A percentile compares a stretch with the other conserved stretches of the same genome.
Conservation (phyloP, 148 eudicot genomes). For the Amaranthus cruentus region DNA sequence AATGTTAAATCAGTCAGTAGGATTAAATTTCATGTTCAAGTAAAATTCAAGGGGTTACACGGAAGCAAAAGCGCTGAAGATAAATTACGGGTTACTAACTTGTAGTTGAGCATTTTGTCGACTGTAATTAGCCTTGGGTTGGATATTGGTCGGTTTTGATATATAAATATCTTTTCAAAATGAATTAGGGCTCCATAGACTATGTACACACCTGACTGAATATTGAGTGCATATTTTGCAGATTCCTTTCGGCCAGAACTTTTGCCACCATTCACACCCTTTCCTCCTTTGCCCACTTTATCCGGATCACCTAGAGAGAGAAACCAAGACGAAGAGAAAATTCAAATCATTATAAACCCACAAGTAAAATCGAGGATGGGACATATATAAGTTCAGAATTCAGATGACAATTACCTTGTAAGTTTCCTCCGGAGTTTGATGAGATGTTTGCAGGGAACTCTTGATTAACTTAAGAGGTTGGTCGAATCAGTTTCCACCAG, state of each 20-base stretch:
- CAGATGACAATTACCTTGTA: constrained; percentile 19
- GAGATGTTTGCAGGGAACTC: constrained; percentile 15
- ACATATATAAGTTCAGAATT: constrained; percentile 4
- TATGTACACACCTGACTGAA: constrained; percentile 52
- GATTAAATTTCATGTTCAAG: too few relatives aligned
- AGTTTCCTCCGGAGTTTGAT: constrained; percentile 47
- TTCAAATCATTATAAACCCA: not conserved
- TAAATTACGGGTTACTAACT: too few relatives aligned
- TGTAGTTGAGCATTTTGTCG: too few relatives aligned
- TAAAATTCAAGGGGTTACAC: too few relatives aligned
- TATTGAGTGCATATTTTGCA: constrained; percentile 38
- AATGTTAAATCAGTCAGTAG: too few relatives aligned
- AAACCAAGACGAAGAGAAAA: constrained; percentile 2
- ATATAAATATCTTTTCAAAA: too few relatives aligned
- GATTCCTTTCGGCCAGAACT: constrained; percentile 38
- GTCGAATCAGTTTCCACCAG: constrained; percentile 6
- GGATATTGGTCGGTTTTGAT: too few relatives aligned
- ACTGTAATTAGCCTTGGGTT: too few relatives aligned
- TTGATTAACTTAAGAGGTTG: not conserved
- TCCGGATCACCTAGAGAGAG: constrained; percentile 28
- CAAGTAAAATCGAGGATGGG: not conserved
- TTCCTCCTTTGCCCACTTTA: constrained; percentile 64
- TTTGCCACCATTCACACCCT: constrained; percentile 44
- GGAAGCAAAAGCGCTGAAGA: too few relatives aligned
- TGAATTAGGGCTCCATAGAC: not conserved